Base-by-base conservation (phyloP, 306 rosid genomes). In the Lagenaria siceraria region DNA sequence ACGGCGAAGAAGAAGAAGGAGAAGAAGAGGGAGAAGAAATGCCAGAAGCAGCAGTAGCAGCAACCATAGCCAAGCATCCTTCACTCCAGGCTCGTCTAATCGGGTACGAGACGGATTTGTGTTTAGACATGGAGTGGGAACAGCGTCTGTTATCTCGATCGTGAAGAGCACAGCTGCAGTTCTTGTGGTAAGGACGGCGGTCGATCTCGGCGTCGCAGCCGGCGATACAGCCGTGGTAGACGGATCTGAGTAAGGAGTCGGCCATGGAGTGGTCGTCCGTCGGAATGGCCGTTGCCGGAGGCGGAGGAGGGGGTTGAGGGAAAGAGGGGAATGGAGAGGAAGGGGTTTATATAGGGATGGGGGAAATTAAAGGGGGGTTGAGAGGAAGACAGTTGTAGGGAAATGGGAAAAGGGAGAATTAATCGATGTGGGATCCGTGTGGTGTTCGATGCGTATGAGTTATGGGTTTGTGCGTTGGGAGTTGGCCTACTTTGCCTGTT, bases 171-270 rank as follows among this genome's bases (percentile, higher is more conserved):
- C 85, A 84, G 7, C 63, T 25, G 54, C 88, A 85, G 75, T 80
- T 80, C 27, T 80, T 80, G 56, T 85, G 96, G 84, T 88, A 91
- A 29, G 98, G 98, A 78, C 97, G 87, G 62, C 96, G 10, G 58
- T 87, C 89, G 43, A 85, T 79, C 58, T 82, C 89, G 21, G 27
- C 86, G 74, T 89, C 93, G 43, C 78, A 76, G 81, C 83, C 35
- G 55, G 91, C 85, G 38, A 89, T 65, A 60, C 91, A 83, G 83
- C 87, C 95, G 84, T 85, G 85, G 81, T 82, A 88, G 21, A 89
- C 89, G 74, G 85, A 73, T 78, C 68, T 61, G 75, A 83, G 59
- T 79, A 86, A 65, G 84, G 80, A 79, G 40, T 85, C 82, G 24
- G 75, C 77, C 76, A 72, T 72, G 43, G 27, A 33, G 52, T 9